phyloP scores from a whole-genome alignment of 371 early-diverging fungal species.

The Lichtheimia hyalospora region DNA sequence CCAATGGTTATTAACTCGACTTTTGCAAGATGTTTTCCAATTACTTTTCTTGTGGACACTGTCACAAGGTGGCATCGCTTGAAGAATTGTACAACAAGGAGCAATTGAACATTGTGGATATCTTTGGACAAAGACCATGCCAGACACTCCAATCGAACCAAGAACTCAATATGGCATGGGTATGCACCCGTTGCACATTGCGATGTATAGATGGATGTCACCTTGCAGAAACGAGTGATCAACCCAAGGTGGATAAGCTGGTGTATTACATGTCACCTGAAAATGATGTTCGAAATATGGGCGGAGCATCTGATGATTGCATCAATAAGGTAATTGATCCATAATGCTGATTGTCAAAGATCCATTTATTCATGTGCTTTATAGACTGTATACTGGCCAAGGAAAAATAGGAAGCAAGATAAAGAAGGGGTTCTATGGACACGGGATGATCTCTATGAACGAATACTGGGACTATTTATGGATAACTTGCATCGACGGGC shows the following conservation, averaged over 20 bases:
- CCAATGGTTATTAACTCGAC: neutral
- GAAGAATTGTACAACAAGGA: slow-evolving; percentile 5
- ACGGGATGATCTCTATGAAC: neutral
- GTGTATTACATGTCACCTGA: slow-evolving; percentile 21
- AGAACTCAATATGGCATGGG: slow-evolving; percentile 10
- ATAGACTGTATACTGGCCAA: neutral
- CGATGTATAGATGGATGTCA: slow-evolving; percentile 9
- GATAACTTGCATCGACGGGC: too few relatives aligned
- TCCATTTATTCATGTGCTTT: too few relatives aligned
- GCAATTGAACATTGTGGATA: slow-evolving; percentile 8
- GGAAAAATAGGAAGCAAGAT: neutral
- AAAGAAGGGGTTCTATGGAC: neutral
- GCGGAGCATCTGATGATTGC: slow-evolving; percentile 18
- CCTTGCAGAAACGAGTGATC: neutral
- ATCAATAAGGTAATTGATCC: slow-evolving; percentile 1
- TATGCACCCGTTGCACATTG: slow-evolving; percentile 15
- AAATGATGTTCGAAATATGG: slow-evolving; percentile 20
- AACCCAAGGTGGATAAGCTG: neutral
- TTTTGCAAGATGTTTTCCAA: slow-evolving; percentile 12
- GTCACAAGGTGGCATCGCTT: neutral
- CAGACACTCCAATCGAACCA: neutral
- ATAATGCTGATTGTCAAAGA: too few relatives aligned
- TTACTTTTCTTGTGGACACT: slow-evolving; percentile 24
- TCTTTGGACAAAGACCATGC: slow-evolving; percentile 18
- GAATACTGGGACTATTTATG: neutral